Conservation (phyloP, 1,284 basidiomycete genomes). For the Sphagnurus paluster region DNA sequence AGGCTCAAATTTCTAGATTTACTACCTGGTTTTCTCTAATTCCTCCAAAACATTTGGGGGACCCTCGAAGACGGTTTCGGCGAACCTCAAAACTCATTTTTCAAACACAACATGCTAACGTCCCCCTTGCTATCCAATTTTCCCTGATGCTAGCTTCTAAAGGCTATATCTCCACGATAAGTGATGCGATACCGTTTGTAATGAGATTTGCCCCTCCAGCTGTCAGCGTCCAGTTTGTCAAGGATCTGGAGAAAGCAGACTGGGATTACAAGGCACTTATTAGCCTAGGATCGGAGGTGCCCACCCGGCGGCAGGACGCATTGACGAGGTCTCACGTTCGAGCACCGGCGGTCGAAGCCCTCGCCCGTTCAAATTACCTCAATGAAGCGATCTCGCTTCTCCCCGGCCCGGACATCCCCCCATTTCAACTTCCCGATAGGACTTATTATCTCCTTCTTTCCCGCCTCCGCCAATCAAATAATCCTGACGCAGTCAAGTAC, state of each 20-base stretch:
- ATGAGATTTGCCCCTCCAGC: conserved; percentile 30
- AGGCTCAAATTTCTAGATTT: conserved; percentile 24
- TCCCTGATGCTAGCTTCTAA: conserved; percentile 32
- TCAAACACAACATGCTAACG: conserved; percentile 22
- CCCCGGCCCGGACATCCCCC: conserved; percentile 22
- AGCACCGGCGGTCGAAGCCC: conserved; percentile 23
- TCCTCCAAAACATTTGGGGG: conserved; percentile 7
- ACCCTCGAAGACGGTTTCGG: conserved; percentile 13
- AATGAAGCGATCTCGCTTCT: conserved; percentile 36
- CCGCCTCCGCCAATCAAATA: conserved; percentile 12
- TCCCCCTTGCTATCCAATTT: conserved; percentile 28
- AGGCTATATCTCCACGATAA: conserved; percentile 30
- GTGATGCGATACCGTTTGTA: conserved; percentile 27
- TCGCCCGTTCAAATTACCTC: conserved; percentile 29
- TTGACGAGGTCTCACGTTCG: conserved; percentile 18
- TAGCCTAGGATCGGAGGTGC: not conserved
- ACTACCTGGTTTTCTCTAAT: conserved; percentile 29
- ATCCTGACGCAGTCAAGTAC: conserved; percentile 5
- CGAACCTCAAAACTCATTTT: conserved; percentile 25
- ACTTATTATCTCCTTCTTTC: conserved; percentile 30
- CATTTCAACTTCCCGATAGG: conserved; percentile 22
- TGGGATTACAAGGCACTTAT: conserved; percentile 16
- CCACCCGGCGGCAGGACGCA: conserved; percentile 3
- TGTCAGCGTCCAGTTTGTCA: conserved; percentile 27
- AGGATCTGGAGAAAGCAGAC: conserved; percentile 28